Evolutionary conservation across 2,329 filamentous ascomycete genomes (phyloP), one percentile per base, ranked within the genome.

Genomic region (Byssothecium circinans): DNA sequence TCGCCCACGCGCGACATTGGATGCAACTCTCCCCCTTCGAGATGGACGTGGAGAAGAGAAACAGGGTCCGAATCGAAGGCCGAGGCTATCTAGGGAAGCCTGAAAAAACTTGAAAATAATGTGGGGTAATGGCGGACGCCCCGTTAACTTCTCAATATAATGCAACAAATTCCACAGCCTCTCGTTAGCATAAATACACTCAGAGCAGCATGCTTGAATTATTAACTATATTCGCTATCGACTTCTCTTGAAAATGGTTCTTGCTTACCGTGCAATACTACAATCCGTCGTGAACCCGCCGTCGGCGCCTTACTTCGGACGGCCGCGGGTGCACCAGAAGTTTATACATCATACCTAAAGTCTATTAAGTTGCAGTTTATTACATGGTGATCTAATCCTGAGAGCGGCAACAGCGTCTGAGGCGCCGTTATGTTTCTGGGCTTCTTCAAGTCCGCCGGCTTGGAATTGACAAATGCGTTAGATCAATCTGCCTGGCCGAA

Each of bases 261-360:
- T 2, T 5, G 34, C 34, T 37, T 37, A 37, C 34, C 2, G 34
- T 37, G 34, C 19, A 37, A 37, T 37, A 37, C 34, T 2, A 19
- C 34, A 37, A 37, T 6, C 19, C 14, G 34, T 7, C 7, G 4
- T 20, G 4, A 19, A 15, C 34, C 2, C 19, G 2, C 7, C 33
- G 15, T 15, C 8, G 17, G 11, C 33, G 8, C 33, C 2, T 35
- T 17, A 17, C 33, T 35, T 35, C n/a, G 8, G 33, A 17, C 33
- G 10, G 2, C 11, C 2, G 33, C 15, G 27, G 27, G 27, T 33
- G 30, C 30, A 17, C 30, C 30, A 33, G 15, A 33, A 33, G 30
- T 33, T 37, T 2, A 37, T 37, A 15, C 6, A 37, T 37, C 17
- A 6, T 37, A 70, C 58, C 42, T 34, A 52, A 45, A 14, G 58